Base-by-base conservation (phyloP, 2,329 filamentous ascomycete species). In the Samsoniella hepiali region DNA sequence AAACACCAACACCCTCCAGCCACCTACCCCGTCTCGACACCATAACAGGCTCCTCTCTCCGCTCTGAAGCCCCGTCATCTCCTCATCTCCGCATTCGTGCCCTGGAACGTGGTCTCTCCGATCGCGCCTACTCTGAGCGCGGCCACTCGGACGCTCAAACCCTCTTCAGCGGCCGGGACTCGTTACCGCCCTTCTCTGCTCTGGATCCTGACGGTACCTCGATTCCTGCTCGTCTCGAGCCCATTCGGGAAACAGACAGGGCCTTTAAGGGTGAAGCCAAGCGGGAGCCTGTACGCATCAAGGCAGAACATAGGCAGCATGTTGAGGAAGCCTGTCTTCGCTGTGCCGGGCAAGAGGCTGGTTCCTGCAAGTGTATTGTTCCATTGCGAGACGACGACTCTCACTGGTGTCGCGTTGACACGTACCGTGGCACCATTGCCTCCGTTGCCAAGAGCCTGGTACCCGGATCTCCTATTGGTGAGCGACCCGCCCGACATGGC, bases 361-460 rank as follows among this genome's bases (percentile, higher is more conserved):
- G 54, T 10, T 29, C 55, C 3, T 63, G 61, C 53, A 57, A 50
- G 17, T 63, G 61, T 31, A 42, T 53, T 5, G 55, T 58, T 13
- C 45, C 55, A 11, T 36, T 51, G n/a, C 54, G 55, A 42, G 45
- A 63, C 10, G 61, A 58, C n/a, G 61, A 63, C 29, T 57, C 54
- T 6, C 55, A 63, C 40, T 62, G 59, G 59, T 55, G 49, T n/a
- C 44, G 59, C 36, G 51, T 62, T 11, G 59, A 62, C 22, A 55
- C 59, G 7, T 62, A 62, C 31, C 31, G 59, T 31, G 59, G 59
- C 42, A 62, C 59, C 17, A 44, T 62, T 42, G 59, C 59, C 8
- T 62, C 59, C n/a, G 51, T 62, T 32, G 59, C 59, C 22, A 62
- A 56, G 32, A 62, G 59, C 27, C 15, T 63, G 29, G 61, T 58